These are phyloP conservation scores for Musa itinerans DNA, from an alignment of 176 grass and related monocot species.

Conservation along the genomic window DNA sequence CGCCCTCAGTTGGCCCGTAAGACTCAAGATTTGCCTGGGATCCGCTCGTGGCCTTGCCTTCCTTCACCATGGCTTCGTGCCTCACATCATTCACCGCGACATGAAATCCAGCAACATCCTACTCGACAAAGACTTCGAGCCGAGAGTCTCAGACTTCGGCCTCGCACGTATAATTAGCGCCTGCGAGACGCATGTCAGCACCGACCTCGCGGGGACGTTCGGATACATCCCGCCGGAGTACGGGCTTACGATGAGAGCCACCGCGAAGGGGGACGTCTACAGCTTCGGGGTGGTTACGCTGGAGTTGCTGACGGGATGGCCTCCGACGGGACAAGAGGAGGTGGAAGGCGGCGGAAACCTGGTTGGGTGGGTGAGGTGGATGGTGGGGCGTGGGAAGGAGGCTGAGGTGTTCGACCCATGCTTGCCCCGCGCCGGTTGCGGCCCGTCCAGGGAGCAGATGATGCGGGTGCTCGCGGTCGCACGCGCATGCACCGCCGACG, in stretches of 20 bases:
- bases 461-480: slow-evolving; percentile 43
- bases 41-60: slow-evolving; percentile 78
- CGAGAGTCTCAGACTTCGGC: slow-evolving; percentile 91
- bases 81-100: slow-evolving; percentile 94
- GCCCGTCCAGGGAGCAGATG: slow-evolving; percentile 56
- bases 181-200: slow-evolving; percentile 96
- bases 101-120: slow-evolving; percentile 98
- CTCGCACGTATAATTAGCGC: slow-evolving; percentile 95
- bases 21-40: slow-evolving; percentile 80
- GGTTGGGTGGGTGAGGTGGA: slow-evolving; percentile 87
- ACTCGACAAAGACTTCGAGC: slow-evolving; percentile 69
- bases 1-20: slow-evolving; percentile 66
- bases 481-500: slow-evolving; percentile 47
- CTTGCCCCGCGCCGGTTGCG: slow-evolving; percentile 29
- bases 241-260: slow-evolving; percentile 73
- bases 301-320: slow-evolving; percentile 78
- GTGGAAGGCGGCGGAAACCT: slow-evolving; percentile 80
- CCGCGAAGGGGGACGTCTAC: slow-evolving; percentile 76
- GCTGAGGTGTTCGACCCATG: slow-evolving; percentile 65
- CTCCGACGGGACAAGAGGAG: slow-evolving; percentile 84
- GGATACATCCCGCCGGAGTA: slow-evolving; percentile 93
- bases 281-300: slow-evolving; percentile 91
- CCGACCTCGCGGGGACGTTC: slow-evolving; percentile 78
- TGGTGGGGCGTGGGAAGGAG: slow-evolving; percentile 39
- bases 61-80: slow-evolving; percentile 89